phyloP scores from a whole-genome alignment of 768 basidiomycete genomes.

The Hygrocybe coccinea region DNA sequence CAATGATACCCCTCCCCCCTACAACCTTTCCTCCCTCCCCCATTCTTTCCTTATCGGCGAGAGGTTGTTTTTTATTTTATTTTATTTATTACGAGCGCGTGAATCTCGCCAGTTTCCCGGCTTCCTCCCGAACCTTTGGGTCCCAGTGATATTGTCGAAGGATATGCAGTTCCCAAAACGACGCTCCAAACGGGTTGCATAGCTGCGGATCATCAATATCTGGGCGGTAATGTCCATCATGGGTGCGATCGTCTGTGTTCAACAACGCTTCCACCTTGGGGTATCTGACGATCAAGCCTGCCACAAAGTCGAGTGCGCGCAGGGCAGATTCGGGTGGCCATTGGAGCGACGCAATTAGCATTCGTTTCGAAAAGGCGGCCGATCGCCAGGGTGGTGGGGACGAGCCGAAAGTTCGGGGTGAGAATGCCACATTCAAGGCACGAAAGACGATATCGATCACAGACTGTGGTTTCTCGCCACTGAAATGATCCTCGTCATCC shows the following conservation, averaged over 20 bases:
- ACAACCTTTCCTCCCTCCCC: too few species aligned
- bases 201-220: conserved; percentile 88
- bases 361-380: conserved; percentile 92
- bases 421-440: conserved; percentile 77
- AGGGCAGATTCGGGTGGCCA: conserved; percentile 68
- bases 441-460: conserved; percentile 78
- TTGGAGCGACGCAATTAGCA: conserved; percentile 72
- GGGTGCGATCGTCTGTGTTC: conserved; percentile 78
- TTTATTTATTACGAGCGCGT: conserved; percentile 30
- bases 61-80: too few species aligned
- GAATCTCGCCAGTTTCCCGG: conserved; percentile 50
- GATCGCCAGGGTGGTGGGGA: conserved; percentile 65
- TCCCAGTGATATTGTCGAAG: conserved; percentile 66
- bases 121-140: conserved; percentile 60
- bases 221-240: conserved; percentile 79
- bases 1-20: conserved; percentile 5
- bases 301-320: conserved; percentile 70
- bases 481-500: conserved; percentile 20
- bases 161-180: conserved; percentile 78
- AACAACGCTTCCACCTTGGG: conserved; percentile 78
- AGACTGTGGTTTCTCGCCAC: conserved; percentile 29
- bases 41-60: too few species aligned
- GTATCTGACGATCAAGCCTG: conserved; percentile 67
- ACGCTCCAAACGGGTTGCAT: conserved; percentile 75
- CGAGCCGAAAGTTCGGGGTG: conserved; percentile 56